These are phyloP conservation scores for Chaetomiaceae sp. DNA, from an alignment of 2,329 filamentous ascomycete species.

Conservation along the genomic window DNA sequence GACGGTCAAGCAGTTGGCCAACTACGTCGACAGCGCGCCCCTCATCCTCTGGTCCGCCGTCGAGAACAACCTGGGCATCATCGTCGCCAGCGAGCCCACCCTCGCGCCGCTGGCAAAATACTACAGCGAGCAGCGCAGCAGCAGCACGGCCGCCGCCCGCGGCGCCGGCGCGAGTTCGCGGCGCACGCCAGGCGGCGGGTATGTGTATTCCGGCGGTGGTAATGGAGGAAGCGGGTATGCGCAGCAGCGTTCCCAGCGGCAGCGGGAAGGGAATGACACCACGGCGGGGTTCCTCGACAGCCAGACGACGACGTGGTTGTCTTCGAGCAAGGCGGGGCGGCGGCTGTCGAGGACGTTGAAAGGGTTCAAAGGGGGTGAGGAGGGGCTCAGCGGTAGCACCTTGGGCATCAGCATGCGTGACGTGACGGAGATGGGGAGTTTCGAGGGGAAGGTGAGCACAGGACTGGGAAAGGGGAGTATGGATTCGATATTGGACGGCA, in stretches of 20 bases:
- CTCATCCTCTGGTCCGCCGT: slow-evolving; percentile 29
- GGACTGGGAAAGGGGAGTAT: slow-evolving; percentile 16
- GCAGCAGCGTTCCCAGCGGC: no score
- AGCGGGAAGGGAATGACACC: no score
- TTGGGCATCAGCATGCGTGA: slow-evolving; percentile 13
- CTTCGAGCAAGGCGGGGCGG: no score
- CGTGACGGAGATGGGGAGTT: slow-evolving; percentile 13
- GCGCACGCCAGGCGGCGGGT: no score
- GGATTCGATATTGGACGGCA: slow-evolving; percentile 16
- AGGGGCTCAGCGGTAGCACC: slow-evolving; percentile 6
- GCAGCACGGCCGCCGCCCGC: neutral
- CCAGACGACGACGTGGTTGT: no score
- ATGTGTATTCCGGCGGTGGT: no score
- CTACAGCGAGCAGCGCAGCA: slow-evolving; percentile 19
- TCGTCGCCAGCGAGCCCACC: slow-evolving; percentile 28
- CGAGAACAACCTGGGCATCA: slow-evolving; percentile 29
- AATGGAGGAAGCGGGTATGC: no score
- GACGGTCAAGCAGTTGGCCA: slow-evolving; percentile 38
- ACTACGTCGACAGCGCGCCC: slow-evolving; percentile 41
- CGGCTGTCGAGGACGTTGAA: slow-evolving; percentile 4
- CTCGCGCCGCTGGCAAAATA: slow-evolving; percentile 27
- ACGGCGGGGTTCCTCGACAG: no score
- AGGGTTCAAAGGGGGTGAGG: neutral
- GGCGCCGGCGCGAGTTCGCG: neutral
- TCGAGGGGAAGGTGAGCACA: slow-evolving; percentile 7